Percentiles rank a stretch among this genome's conserved stretches.
Conservation (phyloP, 2,329 filamentous ascomycete genomes). For the Trichocomaceae sp. region DNA sequence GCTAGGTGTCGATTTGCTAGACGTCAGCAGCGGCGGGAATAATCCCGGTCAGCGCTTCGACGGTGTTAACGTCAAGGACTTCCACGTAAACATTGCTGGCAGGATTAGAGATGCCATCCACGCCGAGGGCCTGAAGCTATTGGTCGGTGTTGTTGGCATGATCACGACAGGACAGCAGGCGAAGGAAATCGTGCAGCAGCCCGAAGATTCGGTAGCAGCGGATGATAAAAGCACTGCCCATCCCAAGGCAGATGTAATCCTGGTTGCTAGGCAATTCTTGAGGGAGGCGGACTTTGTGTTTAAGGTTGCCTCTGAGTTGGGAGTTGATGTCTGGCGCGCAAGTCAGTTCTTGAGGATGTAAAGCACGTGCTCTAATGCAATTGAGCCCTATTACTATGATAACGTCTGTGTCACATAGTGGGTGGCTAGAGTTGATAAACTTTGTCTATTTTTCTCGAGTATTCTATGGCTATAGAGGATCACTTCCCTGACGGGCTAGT, state of each 20-base stretch:
- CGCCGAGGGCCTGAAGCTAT: slow-evolving; percentile 30
- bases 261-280: slow-evolving; percentile 50
- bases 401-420: neutral
- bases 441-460: neutral
- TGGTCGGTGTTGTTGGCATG: slow-evolving; percentile 48
- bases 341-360: slow-evolving; percentile 25
- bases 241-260: slow-evolving; percentile 39
- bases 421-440: neutral
- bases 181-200: slow-evolving; percentile 37
- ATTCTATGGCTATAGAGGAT: no score
- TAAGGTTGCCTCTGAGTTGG: slow-evolving; percentile 44
- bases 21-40: slow-evolving; percentile 43
- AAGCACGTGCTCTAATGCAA: neutral
- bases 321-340: slow-evolving; percentile 44
- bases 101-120: slow-evolving; percentile 38
- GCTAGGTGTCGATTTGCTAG: slow-evolving; percentile 40
- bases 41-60: slow-evolving; percentile 39
- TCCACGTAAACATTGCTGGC: slow-evolving; percentile 26
- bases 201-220: slow-evolving; percentile 12
- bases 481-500: neutral
- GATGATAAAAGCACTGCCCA: slow-evolving; percentile 15
- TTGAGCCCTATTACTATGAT: no score
- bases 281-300: slow-evolving; percentile 51
- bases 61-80: slow-evolving; percentile 45
- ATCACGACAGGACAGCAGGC: slow-evolving; percentile 51